These are phyloP conservation scores for Scorias spongiosa DNA, from an alignment of 2,329 filamentous ascomycete genomes.

Conservation along the genomic window DNA sequence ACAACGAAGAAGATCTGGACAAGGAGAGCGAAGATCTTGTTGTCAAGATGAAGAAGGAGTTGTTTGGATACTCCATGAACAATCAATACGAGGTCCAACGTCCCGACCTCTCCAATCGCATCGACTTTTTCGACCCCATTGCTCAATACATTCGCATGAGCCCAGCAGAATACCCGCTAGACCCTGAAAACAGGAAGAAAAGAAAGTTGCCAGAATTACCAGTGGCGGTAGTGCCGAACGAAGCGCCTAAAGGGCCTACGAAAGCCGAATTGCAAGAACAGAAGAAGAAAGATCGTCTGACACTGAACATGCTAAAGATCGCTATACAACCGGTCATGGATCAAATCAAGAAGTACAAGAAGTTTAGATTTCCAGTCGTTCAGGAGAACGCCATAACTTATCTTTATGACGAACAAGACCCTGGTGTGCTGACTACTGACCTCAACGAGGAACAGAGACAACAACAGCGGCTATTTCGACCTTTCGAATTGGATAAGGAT, in stretches of 20 bases:
- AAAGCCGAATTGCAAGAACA: conserved; percentile 70
- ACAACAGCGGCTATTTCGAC: conserved; percentile 44
- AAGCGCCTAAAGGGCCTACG: conserved; percentile 41
- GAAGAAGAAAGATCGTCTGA: conserved; percentile 67
- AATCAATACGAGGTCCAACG: conserved; percentile 57
- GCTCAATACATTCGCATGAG: conserved; percentile 62
- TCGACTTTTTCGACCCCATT: conserved; percentile 64
- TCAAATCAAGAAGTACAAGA: conserved; percentile 85
- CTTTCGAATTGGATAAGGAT: conserved; percentile 68
- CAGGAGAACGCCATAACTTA: conserved; percentile 62
- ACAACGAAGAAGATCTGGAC: conserved; percentile 37
- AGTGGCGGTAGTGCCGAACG: conserved; percentile 45
- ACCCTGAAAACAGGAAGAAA: conserved; percentile 74
- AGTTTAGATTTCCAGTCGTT: conserved; percentile 70
- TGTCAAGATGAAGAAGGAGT: conserved; percentile 45
- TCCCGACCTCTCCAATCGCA: conserved; percentile 48
- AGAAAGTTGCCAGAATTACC: conserved; percentile 64
- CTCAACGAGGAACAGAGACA: conserved; percentile 39
- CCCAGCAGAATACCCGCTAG: conserved; percentile 65
- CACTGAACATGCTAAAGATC: conserved; percentile 76
- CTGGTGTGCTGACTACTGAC: conserved; percentile 46
- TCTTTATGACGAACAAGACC: conserved; percentile 69
- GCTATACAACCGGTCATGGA: conserved; percentile 92
- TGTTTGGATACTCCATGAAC: conserved; percentile 74
- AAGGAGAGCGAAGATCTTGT: conserved; percentile 32